These are phyloP conservation scores for Brasenia schreberi DNA, from an alignment of 164 flowering plant species.

Conservation along the genomic window DNA sequence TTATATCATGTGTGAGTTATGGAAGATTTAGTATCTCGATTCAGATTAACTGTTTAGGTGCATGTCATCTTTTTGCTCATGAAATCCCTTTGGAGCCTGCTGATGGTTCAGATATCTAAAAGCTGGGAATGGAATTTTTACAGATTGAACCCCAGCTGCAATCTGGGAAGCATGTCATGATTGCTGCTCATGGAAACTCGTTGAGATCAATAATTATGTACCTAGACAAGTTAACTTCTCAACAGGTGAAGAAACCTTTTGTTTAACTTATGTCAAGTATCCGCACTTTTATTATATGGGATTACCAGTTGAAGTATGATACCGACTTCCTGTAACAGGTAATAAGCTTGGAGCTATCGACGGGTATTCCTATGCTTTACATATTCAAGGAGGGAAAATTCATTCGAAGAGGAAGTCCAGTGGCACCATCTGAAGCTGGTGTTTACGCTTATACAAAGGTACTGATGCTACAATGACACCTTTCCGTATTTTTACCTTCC, in stretches of 20 bases:
- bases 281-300: background rate
- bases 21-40: no score
- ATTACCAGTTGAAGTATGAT: background rate
- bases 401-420: slow-evolving; percentile 95
- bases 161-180: slow-evolving; percentile 85
- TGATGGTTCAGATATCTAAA: background rate
- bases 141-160: slow-evolving; percentile 85
- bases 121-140: slow-evolving; percentile 4
- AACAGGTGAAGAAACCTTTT: slow-evolving; percentile 45
- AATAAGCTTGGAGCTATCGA: slow-evolving; percentile 82
- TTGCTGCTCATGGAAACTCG: slow-evolving; percentile 98
- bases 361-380: slow-evolving; percentile 97
- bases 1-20: no score
- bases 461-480: background rate
- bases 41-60: background rate
- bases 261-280: background rate
- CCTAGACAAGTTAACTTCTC: slow-evolving; percentile 88
- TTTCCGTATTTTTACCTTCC: no score
- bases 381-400: slow-evolving; percentile 82
- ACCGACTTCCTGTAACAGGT: slow-evolving; percentile 34
- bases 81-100: background rate
- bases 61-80: background rate
- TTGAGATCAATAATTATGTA: slow-evolving; percentile 97
- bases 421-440: slow-evolving; percentile 81
- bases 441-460: slow-evolving; percentile 98